Base-by-base conservation (phyloP, 371 early-diverging fungal species). In the Fennellomyces sp. region DNA sequence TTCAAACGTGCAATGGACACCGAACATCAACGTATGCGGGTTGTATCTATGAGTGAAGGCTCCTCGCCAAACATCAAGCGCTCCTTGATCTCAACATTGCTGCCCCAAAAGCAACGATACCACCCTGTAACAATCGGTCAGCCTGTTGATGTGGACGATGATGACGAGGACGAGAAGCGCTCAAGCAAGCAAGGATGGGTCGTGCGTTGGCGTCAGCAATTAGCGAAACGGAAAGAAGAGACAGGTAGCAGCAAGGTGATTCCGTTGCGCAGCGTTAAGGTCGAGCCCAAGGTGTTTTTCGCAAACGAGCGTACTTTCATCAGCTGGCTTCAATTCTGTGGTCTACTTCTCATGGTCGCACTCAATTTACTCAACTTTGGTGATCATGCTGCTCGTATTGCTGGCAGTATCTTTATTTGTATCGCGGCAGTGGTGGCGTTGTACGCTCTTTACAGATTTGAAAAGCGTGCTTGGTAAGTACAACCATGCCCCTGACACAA, bases 241-340 rank as follows among this genome's bases (percentile, higher is more conserved):
- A 23, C 45, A 45, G 13, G 35, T 33, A 33, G 35, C 6, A 12
- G 45, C 11, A 5, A 11, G 10, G 1, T 45, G 19, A 45, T 45
- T 21, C 45, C 45, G 3, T 17, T 45, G 12, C 45, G 45, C n/a
- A 45, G 23, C 7, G 63, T 60, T 56, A 61, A 61, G 7, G 91
- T 93, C 29, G 99, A 99, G 67, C 99, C 99, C 56, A 99, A 99
- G 80, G 96, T 96, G 28, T 97, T 91, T 77, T 99, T 99, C 81
- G 99, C 99, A 52, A 99, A 99, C 75, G 99, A 99, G 78, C 85
- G 99, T 51, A 99, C 99, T 5, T 99, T 99, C 76, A 79, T 99
- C 45, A 89, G 94, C n/a, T 90, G 91, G 91, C 75, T 90, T 29
- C 85, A 90, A 72, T 90, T 90, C 72, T 75, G 88, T 11, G 83